Evolutionary conservation across 2,329 filamentous ascomycete genomes (phyloP), one percentile per base, ranked within the genome.

Genomic region (Fusarium equiseti): DNA sequence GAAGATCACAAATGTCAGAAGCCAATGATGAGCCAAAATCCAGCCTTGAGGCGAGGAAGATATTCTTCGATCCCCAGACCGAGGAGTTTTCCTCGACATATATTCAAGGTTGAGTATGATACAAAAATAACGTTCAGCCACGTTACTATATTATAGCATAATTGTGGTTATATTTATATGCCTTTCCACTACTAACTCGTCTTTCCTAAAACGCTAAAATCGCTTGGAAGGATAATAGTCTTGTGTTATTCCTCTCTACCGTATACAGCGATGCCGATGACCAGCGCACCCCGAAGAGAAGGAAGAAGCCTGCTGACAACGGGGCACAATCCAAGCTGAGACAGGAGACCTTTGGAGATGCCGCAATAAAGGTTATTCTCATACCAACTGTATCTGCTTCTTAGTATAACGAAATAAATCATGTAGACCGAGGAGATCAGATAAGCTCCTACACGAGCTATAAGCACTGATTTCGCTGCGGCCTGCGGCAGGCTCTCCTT

Each of bases 151-250:
- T 43, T 43, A 43, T 43, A 35, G 32, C 32, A 35, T 35, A 35
- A 10, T 35, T 35, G 15, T 35, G 32, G 32, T 35, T 35, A 43
- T 43, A 43, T 24, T 43, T 24, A 43, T 43, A 24, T 43, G 9
- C 22, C n/a, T 43, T 20, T 43, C 20, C 20, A n/a, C 22, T 24
- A 43, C 20, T 43, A 24, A 24, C 12, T 22, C 22, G 7, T 24
- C 40, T 20, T 22, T 43, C 40, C 38, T 44, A 57, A 57, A 48
- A 58, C 5, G 57, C 63, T 38, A 29, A 69, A 55, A 59, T 71
- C 27, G 44, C 50, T 11, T 71, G 50, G 59, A 69, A 71, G 40
- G 66, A 69, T 66, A 71, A 63, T 29, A 42, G 53, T 29, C 54
- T 69, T 31, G 49, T 71, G 22, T 38, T 71, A 18, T 59, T 69